Evolutionary conservation across 2,329 filamentous ascomycete species (phyloP).

Genomic region (Aspergillus intermedius): DNA sequence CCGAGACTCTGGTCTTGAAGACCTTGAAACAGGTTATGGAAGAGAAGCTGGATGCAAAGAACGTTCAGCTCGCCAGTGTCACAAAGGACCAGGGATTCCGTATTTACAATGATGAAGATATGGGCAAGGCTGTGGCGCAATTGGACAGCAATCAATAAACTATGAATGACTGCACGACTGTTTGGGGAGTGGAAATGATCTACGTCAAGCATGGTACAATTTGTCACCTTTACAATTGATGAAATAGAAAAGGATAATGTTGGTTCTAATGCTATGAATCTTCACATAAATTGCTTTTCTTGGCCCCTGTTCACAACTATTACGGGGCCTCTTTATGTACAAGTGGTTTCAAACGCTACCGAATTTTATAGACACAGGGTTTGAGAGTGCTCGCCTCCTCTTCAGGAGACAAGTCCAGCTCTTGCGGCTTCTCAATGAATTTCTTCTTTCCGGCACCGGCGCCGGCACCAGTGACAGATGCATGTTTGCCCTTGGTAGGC

Average conservation of each 20-base stretch:
- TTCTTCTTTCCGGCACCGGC: constrained; percentile 38
- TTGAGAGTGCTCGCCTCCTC: constrained; percentile 71
- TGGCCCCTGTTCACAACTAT: too few species aligned
- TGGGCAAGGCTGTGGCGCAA: constrained; percentile 84
- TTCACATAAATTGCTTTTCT: neutral
- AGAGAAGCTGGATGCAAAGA: constrained; percentile 98
- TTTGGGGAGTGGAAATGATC: constrained; percentile 8
- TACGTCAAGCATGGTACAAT: constrained; percentile 9
- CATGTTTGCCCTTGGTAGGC: constrained; percentile 64
- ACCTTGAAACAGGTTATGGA: constrained; percentile 99
- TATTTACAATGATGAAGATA: constrained; percentile 97
- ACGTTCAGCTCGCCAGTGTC: constrained; percentile 94
- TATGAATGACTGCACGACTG: constrained; percentile 10
- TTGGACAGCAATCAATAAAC: constrained; percentile 39
- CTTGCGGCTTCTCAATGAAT: constrained; percentile 53
- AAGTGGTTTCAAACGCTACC: constrained; percentile 42
- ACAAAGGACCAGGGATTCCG: constrained; percentile 97
- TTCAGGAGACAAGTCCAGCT: constrained; percentile 48
- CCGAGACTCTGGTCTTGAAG: constrained; percentile 92
- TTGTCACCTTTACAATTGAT: constrained; percentile 10
- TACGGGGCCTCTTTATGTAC: neutral
- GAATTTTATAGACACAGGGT: constrained; percentile 91
- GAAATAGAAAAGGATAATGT: constrained; percentile 24
- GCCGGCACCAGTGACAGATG: constrained; percentile 27
- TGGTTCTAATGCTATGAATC: constrained; percentile 14